phyloP scores from a whole-genome alignment of 2,329 filamentous ascomycete genomes.

The Pseudogymnoascus sp. region DNA sequence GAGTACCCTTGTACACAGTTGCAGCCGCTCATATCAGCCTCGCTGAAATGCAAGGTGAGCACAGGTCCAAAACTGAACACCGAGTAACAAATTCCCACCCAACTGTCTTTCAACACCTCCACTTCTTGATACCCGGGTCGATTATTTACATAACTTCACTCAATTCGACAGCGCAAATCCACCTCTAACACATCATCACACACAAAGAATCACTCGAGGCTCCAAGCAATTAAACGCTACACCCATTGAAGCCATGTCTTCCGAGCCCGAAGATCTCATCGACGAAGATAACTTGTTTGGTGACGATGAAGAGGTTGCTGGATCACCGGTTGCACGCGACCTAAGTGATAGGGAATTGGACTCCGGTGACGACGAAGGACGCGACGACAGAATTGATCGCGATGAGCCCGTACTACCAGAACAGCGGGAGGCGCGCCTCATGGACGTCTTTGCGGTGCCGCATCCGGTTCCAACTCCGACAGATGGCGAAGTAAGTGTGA shows the following conservation, averaged over 20 bases:
- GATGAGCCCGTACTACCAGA: slow-evolving; percentile 37
- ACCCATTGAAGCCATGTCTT: slow-evolving; percentile 13
- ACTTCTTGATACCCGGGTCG: background rate
- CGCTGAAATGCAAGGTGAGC: background rate
- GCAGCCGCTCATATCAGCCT: slow-evolving; percentile 8
- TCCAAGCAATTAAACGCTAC: background rate
- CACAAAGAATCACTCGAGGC: background rate
- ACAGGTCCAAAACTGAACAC: slow-evolving; percentile 2
- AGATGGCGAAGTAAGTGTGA: slow-evolving; percentile 53
- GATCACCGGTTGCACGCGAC: slow-evolving; percentile 26
- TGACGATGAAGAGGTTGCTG: slow-evolving; percentile 39
- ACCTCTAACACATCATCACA: background rate
- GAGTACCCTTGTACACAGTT: background rate
- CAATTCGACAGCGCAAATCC: background rate
- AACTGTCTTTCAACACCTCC: background rate
- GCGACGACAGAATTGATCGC: slow-evolving; percentile 46
- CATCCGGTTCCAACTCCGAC: slow-evolving; percentile 64
- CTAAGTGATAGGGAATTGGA: slow-evolving; percentile 55
- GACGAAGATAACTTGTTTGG: slow-evolving; percentile 57
- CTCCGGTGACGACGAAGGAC: slow-evolving; percentile 53
- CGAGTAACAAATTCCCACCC: background rate
- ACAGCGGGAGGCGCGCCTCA: slow-evolving; percentile 43
- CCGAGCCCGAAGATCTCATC: slow-evolving; percentile 28
- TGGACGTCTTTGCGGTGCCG: slow-evolving; percentile 57
- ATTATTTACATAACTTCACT: background rate